Evolutionary conservation across 768 basidiomycete genomes (phyloP), one percentile per base, ranked within the genome.

Genomic region (Rhizopogon rudus): DNA sequence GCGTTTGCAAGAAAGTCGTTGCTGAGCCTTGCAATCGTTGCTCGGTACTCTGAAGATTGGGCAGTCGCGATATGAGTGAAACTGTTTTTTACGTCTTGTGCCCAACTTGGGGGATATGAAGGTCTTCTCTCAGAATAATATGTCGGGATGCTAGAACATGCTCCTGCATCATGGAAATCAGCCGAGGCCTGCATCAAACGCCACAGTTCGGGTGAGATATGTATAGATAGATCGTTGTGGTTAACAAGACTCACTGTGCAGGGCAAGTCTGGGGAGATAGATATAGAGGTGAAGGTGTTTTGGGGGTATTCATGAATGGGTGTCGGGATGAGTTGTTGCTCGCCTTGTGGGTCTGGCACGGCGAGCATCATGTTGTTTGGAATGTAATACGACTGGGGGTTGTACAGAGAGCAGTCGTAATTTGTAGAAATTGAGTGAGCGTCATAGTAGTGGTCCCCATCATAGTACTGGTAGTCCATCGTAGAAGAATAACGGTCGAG

Each of bases 1-100:
- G 57, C 70, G 51, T 68, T 67, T 29, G 68, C 60, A 29, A 68
- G 68, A 59, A 70, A 70, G 37, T 55, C 61, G 57, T 70, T 68
- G 54, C 70, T 70, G 4, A 65, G 70, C 22, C 65, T 66, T 40
- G 68, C 68, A 5, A 69, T 71, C 51, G 59, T 66, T 13, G 66
- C 63, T 17, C 70, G 65, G 53, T 70, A 59, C 54, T 70, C 70
- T 52, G 70, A 65, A 8, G 55, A 54, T 7, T 63, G 66, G n/a
- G 64, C 52, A 48, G 31, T 25, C 10, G 43, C 42, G 6, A 33
- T 31, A 37, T 67, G 66, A 2, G 37, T 50, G 13, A 58, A 54
- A 6, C 51, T 53, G 50, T 53, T 56, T 46, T 60, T 63, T 46
- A 60, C 54, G 29, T 67, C 66, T 22, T 70, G 66, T 25, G 63